Percentiles rank a stretch among this genome's conserved stretches.
Evolutionary conservation across 2,329 filamentous ascomycete species (phyloP).

Genomic region (Ophiostoma piceae): DNA sequence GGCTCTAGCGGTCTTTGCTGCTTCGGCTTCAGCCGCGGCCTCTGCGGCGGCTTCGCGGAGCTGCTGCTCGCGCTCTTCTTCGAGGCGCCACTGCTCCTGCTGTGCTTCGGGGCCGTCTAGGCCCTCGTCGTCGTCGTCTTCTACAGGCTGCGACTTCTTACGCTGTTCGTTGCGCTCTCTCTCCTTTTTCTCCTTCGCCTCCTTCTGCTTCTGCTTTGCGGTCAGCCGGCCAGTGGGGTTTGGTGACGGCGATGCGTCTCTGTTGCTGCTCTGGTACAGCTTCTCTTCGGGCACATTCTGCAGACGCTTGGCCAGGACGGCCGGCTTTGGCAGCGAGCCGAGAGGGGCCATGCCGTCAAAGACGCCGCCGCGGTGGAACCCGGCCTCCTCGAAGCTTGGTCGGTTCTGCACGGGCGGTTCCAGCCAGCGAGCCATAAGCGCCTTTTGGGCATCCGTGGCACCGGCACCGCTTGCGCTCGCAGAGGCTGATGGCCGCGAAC

Average conservation of each 20-base stretch:
- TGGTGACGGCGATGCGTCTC: slow-evolving; percentile 7
- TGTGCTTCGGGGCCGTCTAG: slow-evolving; percentile 11
- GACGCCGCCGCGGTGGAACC: slow-evolving; percentile 68
- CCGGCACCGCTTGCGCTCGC: background rate
- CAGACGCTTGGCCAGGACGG: slow-evolving; percentile 47
- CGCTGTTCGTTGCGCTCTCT: background rate
- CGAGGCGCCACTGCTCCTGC: slow-evolving; percentile 7
- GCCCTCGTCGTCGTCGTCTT: background rate
- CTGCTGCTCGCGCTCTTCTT: slow-evolving; percentile 8
- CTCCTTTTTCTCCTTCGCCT: background rate
- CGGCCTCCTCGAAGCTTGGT: slow-evolving; percentile 73
- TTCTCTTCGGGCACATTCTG: slow-evolving; percentile 24
- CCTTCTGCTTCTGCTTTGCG: slow-evolving; percentile 19
- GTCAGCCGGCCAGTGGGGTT: background rate
- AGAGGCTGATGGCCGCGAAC: background rate
- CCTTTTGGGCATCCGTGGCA: slow-evolving; percentile 39
- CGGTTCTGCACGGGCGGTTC: slow-evolving; percentile 55
- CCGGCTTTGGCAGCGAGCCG: slow-evolving; percentile 63
- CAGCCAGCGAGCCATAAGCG: slow-evolving; percentile 51
- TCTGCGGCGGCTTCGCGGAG: slow-evolving; percentile 7
- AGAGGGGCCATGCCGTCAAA: slow-evolving; percentile 79
- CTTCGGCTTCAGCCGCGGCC: background rate
- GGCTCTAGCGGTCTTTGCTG: background rate
- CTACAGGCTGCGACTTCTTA: slow-evolving; percentile 7
- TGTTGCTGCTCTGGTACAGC: slow-evolving; percentile 15